Evolutionary conservation across 495 filamentous ascomycete species (phyloP).

Genomic region (Aspergillus egyptiacus): DNA sequence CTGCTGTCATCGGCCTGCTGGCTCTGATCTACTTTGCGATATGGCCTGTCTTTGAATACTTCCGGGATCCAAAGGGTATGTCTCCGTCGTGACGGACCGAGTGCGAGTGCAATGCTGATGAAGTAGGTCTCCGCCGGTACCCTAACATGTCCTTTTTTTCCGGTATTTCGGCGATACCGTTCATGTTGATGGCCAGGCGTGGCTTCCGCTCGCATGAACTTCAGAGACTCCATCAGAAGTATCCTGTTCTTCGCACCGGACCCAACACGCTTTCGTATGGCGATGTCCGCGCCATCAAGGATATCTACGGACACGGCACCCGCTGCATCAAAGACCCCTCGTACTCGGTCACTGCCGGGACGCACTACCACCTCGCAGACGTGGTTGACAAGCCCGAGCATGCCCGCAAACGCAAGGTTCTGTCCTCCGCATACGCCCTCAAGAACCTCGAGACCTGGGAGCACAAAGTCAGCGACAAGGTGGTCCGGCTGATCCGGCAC

Average conservation of each 20-base stretch:
- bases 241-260: slow-evolving; percentile 46
- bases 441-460: slow-evolving; percentile 54
- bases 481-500: slow-evolving; percentile 34
- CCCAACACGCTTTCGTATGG: slow-evolving; percentile 49
- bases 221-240: slow-evolving; percentile 34
- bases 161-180: slow-evolving; percentile 41
- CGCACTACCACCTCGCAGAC: slow-evolving; percentile 42
- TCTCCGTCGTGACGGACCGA: neutral
- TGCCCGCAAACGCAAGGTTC: slow-evolving; percentile 43
- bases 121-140: slow-evolving; percentile 42
- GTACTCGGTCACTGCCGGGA: slow-evolving; percentile 37
- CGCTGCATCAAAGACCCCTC: slow-evolving; percentile 44
- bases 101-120: neutral
- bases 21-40: slow-evolving; percentile 36
- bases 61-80: slow-evolving; percentile 42
- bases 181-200: slow-evolving; percentile 36
- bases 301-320: slow-evolving; percentile 52
- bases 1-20: slow-evolving; percentile 19
- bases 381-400: slow-evolving; percentile 45
- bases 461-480: slow-evolving; percentile 49
- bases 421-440: slow-evolving; percentile 47
- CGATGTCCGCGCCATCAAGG: slow-evolving; percentile 43
- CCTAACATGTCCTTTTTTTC: slow-evolving; percentile 40
- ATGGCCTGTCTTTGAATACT: slow-evolving; percentile 36
- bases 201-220: slow-evolving; percentile 42